Evolutionary conservation across 208 protist genomes (phyloP).

Genomic region (Crithidia brevicula): DNA sequence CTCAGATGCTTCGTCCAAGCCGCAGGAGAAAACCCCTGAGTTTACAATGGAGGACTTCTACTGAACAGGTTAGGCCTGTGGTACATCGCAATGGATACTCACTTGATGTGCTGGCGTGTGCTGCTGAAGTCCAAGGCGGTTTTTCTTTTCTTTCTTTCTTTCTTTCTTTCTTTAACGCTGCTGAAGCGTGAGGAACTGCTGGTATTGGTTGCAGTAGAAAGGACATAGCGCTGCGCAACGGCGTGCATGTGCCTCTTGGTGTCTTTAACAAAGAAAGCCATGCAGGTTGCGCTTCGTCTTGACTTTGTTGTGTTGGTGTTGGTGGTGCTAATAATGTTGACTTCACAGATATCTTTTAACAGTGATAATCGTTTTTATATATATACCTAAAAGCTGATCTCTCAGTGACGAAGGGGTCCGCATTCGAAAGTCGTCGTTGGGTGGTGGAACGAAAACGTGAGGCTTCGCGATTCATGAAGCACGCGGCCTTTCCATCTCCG

Average conservation of each 20-base stretch:
- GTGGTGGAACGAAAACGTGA: too few relatives aligned
- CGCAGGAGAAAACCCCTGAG: slow-evolving; percentile 14
- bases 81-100: too few relatives aligned
- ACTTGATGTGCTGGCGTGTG: neutral
- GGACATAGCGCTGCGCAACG: too few relatives aligned
- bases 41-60: slow-evolving; percentile 77
- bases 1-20: neutral
- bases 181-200: neutral
- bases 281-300: neutral
- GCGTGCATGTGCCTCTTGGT: too few relatives aligned
- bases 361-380: neutral
- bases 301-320: neutral
- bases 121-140: neutral
- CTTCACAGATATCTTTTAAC: slow-evolving; percentile 2
- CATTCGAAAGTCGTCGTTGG: too few relatives aligned
- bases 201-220: too few relatives aligned
- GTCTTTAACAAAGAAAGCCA: neutral
- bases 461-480: too few relatives aligned
- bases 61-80: slow-evolving; percentile 17
- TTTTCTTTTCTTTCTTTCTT: neutral
- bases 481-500: too few relatives aligned
- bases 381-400: too few relatives aligned
- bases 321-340: neutral
- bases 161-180: neutral
- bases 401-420: too few relatives aligned